Percentiles rank a stretch among this genome's conserved stretches.
Evolutionary conservation across 495 filamentous ascomycete species (phyloP).

Genomic region (Neurospora sublineolata): DNA sequence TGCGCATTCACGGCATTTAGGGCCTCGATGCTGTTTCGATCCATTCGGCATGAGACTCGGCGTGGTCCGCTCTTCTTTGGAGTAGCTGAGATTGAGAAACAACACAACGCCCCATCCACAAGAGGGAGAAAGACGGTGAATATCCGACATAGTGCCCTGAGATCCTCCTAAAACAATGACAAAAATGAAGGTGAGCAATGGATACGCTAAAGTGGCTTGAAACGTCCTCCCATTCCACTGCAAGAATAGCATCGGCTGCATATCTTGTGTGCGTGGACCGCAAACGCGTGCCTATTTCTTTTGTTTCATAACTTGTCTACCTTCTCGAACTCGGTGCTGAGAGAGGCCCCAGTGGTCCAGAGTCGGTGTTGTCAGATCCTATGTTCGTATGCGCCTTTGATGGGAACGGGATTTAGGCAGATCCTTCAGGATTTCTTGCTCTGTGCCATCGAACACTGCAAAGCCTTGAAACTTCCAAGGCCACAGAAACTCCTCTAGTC

Average conservation of each 20-base stretch:
- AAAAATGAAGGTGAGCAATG: slow-evolving; percentile 1
- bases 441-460: neutral
- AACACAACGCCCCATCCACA: neutral
- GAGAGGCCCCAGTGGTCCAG: slow-evolving; percentile 3
- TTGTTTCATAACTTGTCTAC: neutral
- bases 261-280: neutral
- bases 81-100: slow-evolving; percentile 9
- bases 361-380: slow-evolving; percentile 7
- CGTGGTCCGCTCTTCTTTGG: slow-evolving; percentile 8
- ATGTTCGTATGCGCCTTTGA: neutral
- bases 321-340: slow-evolving; percentile 6
- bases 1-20: slow-evolving; percentile 9
- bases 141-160: slow-evolving; percentile 4
- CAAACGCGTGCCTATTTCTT: neutral
- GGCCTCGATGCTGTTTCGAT: neutral
- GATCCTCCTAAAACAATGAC: neutral
- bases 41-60: neutral
- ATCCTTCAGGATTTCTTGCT: neutral
- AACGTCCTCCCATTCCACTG: neutral
- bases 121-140: neutral
- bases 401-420: neutral
- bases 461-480: neutral
- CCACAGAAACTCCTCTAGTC: neutral
- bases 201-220: neutral
- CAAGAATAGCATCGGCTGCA: neutral